Base-by-base conservation (phyloP, 2,329 filamentous ascomycete genomes). In the Fusarium hostae region DNA sequence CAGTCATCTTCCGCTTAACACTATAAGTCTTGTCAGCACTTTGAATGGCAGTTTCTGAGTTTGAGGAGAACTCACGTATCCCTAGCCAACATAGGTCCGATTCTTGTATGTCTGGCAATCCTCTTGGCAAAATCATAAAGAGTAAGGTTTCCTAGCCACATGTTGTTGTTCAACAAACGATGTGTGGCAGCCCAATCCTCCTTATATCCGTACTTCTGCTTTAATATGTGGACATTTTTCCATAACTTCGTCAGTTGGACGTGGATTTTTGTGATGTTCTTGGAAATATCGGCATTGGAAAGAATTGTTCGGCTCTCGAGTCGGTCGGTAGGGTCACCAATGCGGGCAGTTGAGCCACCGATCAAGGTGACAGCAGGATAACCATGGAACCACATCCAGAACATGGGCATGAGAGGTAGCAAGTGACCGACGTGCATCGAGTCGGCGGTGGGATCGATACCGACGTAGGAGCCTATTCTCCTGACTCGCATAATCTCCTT, bases 71-170 rank as follows among this genome's bases (percentile, higher is more conserved):
- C 92, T 86, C 81, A 94, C 91, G 93, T 96, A 70, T 98, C 95
- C 76, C 94, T 90, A 57, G 91, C 90, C 65, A 99, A 86, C 93
- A 99, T 94, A 6, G 94, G 88, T 2, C 95, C 94, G 55, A 99
- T 83, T 64, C 95, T 87, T 79, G 94, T 89, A 48, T 90, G 87
- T 35, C 86, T 87, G 5, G 94, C 96, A 34, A 98, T 83, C 62
- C 91, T 87, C 78, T 89, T 88, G 73, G 97, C 84, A 56, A 98
- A 88, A 48, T 97, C 92, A 52, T 94, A 84, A 47, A 97, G 85
- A 2, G 90, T 86, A 45, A 93, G 82, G 41, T 87, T 89, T 72
- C 92, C 89, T 83, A 95, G 89, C 96, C 96, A 99, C 54, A 86
- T 85, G 70, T 90, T 92, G 81, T 99, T 99, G 82, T 97, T 97